Evolutionary conservation across 1,284 basidiomycete species (phyloP), one percentile per base, ranked within the genome.

Genomic region (Boletus sp.): DNA sequence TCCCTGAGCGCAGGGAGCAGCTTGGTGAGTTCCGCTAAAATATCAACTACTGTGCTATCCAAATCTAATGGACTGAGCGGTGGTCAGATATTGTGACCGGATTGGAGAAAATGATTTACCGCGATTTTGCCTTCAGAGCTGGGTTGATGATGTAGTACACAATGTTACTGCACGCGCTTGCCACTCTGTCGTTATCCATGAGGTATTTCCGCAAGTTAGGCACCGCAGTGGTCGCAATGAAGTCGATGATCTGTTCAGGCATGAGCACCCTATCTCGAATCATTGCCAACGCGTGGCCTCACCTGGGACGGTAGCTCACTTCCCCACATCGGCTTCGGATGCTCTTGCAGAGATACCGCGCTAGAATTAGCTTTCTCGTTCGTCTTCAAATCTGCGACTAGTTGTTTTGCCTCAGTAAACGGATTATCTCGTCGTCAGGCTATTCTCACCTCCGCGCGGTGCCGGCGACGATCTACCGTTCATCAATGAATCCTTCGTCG

Each of bases 91-190:
- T 33, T 20, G 23, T 12, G 9, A 10, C 8, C 5, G 17, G 4
- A 14, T 22, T 4, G 17, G 30, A 26, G 36, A 42, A 41, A 23
- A 29, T 17, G 8, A 56, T 70, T 46, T 52, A 88, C 88, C 77
- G 82, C 40, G 78, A 66, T 58, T 83, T 84, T 19, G 80, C 78
- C 62, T 88, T 88, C 66, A 94, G 69, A 0, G 85, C 82, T 1
- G 96, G 93, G 27, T 76, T 81, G 27, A 97, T 73, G 37, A 97
- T 81, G 61, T 91, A 92, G 59, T 94, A 91, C 8, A 91, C 77
- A 25, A 97, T 82, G 57, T 89, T 93, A 33, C 77, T 83, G 64
- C 91, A 95, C 2, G 85, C 78, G 9, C 80, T 76, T 7, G 81
- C 69, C 9, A 94, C 77, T 64, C 86, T 91, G 69, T 99, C 96